A percentile compares a stretch with the other conserved stretches of the same genome.
These are phyloP conservation scores for Tolypocladium amazonense DNA, from an alignment of 2,329 filamentous ascomycete species.

Conservation along the genomic window DNA sequence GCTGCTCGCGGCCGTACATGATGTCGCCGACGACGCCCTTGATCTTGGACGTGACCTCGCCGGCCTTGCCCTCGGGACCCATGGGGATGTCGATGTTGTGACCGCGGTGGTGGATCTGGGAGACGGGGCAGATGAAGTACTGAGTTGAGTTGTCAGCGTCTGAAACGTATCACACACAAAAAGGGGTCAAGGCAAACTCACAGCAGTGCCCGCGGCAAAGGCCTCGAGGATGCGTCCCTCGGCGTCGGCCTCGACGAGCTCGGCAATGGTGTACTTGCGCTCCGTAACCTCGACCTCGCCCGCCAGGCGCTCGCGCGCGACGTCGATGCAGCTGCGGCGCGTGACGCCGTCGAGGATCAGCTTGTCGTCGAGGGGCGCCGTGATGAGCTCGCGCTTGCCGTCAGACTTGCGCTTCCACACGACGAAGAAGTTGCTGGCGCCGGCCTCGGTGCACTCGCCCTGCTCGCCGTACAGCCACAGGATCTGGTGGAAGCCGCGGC, in stretches of 20 bases:
- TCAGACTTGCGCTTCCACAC: constrained; percentile 51
- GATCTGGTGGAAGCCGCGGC: constrained; percentile 73
- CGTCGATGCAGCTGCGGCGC: constrained; percentile 66
- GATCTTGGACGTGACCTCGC: constrained; percentile 47
- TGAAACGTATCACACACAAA: background rate
- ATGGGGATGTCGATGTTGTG: constrained; percentile 53
- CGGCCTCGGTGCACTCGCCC: constrained; percentile 77
- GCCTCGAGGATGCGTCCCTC: constrained; percentile 75
- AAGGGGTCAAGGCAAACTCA: constrained; percentile 30
- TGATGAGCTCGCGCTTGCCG: constrained; percentile 57
- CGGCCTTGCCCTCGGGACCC: constrained; percentile 36
- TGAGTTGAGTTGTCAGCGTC: constrained; percentile 19
- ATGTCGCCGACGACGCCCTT: constrained; percentile 61
- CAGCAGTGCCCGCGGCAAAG: constrained; percentile 80
- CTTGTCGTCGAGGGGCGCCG: constrained; percentile 70
- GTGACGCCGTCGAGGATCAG: constrained; percentile 86
- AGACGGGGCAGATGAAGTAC: constrained; percentile 63
- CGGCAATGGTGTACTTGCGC: constrained; percentile 70
- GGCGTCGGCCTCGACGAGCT: constrained; percentile 58
- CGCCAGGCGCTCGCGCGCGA: constrained; percentile 53
- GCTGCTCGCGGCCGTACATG: constrained; percentile 61
- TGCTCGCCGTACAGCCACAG: constrained; percentile 84
- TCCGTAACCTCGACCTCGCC: constrained; percentile 63
- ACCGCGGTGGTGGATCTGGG: constrained; percentile 56
- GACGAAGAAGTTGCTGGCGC: constrained; percentile 86